These are phyloP conservation scores for Glonium stellatum DNA, from an alignment of 495 filamentous ascomycete genomes.

Conservation along the genomic window DNA sequence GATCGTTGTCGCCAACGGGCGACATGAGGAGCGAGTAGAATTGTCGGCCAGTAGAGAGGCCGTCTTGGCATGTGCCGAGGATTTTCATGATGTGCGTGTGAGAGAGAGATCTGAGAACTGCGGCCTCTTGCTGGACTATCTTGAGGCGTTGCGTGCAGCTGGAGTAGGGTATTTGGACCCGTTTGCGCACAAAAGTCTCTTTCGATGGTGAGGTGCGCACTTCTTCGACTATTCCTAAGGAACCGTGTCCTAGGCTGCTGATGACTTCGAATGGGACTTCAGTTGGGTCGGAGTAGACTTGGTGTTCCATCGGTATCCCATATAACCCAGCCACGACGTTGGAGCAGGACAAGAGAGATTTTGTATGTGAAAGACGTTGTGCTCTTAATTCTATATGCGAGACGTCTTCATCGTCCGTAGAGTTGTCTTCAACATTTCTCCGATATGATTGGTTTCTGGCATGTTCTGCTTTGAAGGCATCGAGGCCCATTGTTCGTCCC, in stretches of 20 bases:
- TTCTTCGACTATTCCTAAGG: constrained; percentile 15
- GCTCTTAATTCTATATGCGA: no score
- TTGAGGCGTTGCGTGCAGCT: background rate
- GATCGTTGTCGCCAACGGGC: constrained; percentile 11
- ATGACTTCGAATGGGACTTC: constrained; percentile 3
- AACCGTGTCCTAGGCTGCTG: constrained; percentile 9
- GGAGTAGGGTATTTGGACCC: constrained; percentile 5
- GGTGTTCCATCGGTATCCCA: background rate
- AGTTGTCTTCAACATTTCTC: no score
- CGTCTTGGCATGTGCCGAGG: constrained; percentile 11
- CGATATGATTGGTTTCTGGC: no score
- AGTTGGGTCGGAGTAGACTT: background rate
- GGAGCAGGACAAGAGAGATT: no score
- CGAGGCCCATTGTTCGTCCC: no score
- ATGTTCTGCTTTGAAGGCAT: no score
- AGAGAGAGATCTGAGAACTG: background rate
- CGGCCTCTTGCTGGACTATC: constrained; percentile 11
- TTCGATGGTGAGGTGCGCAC: background rate
- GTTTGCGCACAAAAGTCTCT: background rate
- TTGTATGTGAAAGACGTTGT: no score
- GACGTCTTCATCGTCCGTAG: no score
- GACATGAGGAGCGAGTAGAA: constrained; percentile 14
- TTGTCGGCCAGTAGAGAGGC: background rate
- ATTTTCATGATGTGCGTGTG: constrained; percentile 14
- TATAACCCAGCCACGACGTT: background rate